phyloP scores from a whole-genome alignment of 2,329 filamentous ascomycete genomes.

The Penicillium sp. region DNA sequence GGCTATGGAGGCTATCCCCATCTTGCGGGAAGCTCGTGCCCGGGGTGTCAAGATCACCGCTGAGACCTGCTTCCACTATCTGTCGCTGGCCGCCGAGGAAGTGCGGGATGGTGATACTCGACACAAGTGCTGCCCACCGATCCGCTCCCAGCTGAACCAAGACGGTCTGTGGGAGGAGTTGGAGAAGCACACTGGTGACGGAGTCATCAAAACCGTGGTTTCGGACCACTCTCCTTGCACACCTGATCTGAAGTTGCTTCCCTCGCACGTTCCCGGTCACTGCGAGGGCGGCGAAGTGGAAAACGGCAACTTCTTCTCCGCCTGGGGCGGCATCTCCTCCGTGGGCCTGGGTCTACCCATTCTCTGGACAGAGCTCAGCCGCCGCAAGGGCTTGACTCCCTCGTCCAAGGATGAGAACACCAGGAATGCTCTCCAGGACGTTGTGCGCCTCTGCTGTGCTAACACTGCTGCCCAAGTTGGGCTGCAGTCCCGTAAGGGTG shows the following conservation, averaged over 20 bases:
- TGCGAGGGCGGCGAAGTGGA: constrained; percentile 36
- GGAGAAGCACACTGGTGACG: constrained; percentile 56
- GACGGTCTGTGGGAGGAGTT: constrained; percentile 86
- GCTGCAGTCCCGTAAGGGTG: constrained; percentile 75
- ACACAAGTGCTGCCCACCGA: constrained; percentile 94
- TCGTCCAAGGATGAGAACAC: constrained; percentile 40
- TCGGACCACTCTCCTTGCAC: constrained; percentile 97
- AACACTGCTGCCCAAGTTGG: constrained; percentile 90
- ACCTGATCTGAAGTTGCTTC: constrained; percentile 85
- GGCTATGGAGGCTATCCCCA: constrained; percentile 80
- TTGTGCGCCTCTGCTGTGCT: constrained; percentile 79
- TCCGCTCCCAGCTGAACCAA: constrained; percentile 76
- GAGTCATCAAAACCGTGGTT: constrained; percentile 86
- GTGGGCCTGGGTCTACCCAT: constrained; percentile 92
- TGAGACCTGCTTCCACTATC: constrained; percentile 94
- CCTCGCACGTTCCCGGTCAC: constrained; percentile 61
- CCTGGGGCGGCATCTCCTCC: constrained; percentile 94
- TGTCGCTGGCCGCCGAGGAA: constrained; percentile 76
- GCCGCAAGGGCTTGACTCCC: constrained; percentile 52
- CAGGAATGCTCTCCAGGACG: constrained; percentile 64
- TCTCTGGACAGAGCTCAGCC: constrained; percentile 72
- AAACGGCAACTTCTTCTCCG: constrained; percentile 84
- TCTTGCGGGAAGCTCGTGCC: constrained; percentile 69
- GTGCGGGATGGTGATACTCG: constrained; percentile 82
- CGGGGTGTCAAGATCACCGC: constrained; percentile 81